Evolutionary conservation across 768 basidiomycete species (phyloP), one percentile per base, ranked within the genome.

Genomic region (Crucibulum laeve): DNA sequence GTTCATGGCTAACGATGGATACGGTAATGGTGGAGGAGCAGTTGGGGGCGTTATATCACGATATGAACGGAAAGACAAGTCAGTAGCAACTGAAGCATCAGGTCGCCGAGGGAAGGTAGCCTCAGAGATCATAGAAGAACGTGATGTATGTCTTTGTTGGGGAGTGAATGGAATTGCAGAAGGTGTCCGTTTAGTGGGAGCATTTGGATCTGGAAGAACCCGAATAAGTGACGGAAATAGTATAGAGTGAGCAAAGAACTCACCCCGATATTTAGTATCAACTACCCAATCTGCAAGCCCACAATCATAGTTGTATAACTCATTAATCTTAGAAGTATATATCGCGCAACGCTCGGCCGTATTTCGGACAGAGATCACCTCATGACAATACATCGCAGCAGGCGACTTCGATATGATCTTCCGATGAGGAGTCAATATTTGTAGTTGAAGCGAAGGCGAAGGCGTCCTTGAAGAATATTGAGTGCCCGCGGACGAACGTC

Each of bases 321-420:
- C 88, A 54, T 90, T 89, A 50, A 93, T 88, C 67, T 91, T 93
- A 51, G 70, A 66, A 19, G 86, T 84, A 53, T 93, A 94, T 26
- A 81, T 77, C 18, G 65, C 57, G 46, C 84, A 87, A 38, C 91
- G 74, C 53, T 92, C 91, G 3, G 77, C 47, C 2, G 84, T 53
- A 22, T 71, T 81, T 49, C 68, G 75, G 60, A 73, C 72, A 11
- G 62, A 56, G 23, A 70, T 53, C 3, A 93, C 70, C 54, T 94
- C 88, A 34, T 73, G 67, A 53, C 75, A 87, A 50, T 73, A 72
- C 80, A 93, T 77, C 10, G 87, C 84, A 34, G 80, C 65, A 2
- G 88, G 87, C 57, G 78, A 63, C 18, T 48, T 52, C 18, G 57
- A 55, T 28, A 57, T 60, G 26, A 65, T 62, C 48, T 67, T 70